These are phyloP conservation scores for Chamaenerion angustifolium DNA, from an alignment of 345 rosid species.

Conservation along the genomic window DNA sequence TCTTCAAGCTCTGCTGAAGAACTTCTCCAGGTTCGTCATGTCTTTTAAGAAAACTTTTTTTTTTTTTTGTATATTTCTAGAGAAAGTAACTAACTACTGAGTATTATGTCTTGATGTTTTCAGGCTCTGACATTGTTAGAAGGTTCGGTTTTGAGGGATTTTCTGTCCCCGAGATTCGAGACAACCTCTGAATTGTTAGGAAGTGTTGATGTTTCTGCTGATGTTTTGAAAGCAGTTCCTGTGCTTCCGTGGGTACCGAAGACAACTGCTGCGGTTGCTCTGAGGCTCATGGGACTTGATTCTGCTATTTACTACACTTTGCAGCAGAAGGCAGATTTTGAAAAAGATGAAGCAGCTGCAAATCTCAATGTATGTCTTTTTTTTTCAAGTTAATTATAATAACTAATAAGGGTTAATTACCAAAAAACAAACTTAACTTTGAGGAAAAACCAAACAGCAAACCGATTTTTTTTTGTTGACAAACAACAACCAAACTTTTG, in stretches of 20 bases:
- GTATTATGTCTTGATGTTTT: not conserved
- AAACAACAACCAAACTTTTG: too few species aligned
- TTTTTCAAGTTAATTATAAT: not conserved
- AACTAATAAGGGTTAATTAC: too few species aligned
- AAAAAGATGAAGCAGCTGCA: constrained; percentile 29
- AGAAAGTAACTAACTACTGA: constrained; percentile 1
- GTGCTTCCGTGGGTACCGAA: constrained; percentile 73
- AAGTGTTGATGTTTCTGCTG: constrained; percentile 9
- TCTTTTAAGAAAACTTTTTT: not conserved
- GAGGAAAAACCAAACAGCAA: too few species aligned
- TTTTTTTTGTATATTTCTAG: not conserved
- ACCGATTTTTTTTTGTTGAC: too few species aligned
- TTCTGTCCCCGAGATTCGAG: constrained; percentile 47
- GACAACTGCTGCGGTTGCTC: constrained; percentile 60
- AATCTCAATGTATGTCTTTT: constrained; percentile 34
- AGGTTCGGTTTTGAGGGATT: constrained; percentile 41
- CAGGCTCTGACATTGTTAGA: constrained; percentile 62
- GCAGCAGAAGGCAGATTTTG: constrained; percentile 31
- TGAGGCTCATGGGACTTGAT: constrained; percentile 65
- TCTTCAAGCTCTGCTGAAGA: constrained; percentile 47
- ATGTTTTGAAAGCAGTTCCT: constrained; percentile 12
- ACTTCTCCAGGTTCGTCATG: constrained; percentile 40
- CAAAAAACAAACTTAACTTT: too few species aligned
- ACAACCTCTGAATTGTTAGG: constrained; percentile 51
- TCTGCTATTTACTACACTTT: constrained; percentile 33